Evolutionary conservation across 306 rosid genomes (phyloP), one percentile per base, ranked within the genome.

Genomic region (Leucaena leucocephala): DNA sequence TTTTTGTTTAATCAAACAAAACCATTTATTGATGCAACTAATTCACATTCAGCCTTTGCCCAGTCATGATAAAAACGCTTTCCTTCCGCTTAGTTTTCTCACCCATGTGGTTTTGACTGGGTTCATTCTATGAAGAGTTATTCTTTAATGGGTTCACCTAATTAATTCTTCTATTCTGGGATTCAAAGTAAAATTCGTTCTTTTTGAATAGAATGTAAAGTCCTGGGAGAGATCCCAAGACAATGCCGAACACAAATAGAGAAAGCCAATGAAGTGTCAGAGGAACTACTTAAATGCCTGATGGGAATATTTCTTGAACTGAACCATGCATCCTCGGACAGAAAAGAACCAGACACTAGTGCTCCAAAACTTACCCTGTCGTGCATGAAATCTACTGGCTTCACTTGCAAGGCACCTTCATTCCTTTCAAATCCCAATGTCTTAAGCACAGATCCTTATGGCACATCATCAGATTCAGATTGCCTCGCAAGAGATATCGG

Each of bases 211-310:
- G 94, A 91, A 58, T 67, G 82, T 74, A 86, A 79, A 68, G 81
- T 82, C 38, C 76, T 89, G 0, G 74, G 87, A 12, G 88, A 87
- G 79, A 82, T 76, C 39, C 67, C 78, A 79, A 86, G 86, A 43
- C 90, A 84, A 39, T 70, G 74, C 50, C 68, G 76, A 15, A 27
- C 77, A 43, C 82, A 78, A 15, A 52, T 76, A 67, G 83, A 74
- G 85, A 87, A 87, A 69, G 92, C 98, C 80, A 95, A 95, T 84
- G 90, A 87, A 82, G 71, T 95, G 68, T 95, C 98, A 34, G 98
- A 95, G 84, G 89, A 88, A 75, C 74, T 95, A 40, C 82, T 92
- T 4, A 90, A 87, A 72, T 88, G 98, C 80, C 82, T 92, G 38
- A 85, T 89, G 33, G 74, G 85, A 78, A 89, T 93, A 84, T 92